Evolutionary conservation across 108 stramenopile species (phyloP), one percentile per base, ranked within the genome.

Genomic region (Pseudonitzschia multistriata): DNA sequence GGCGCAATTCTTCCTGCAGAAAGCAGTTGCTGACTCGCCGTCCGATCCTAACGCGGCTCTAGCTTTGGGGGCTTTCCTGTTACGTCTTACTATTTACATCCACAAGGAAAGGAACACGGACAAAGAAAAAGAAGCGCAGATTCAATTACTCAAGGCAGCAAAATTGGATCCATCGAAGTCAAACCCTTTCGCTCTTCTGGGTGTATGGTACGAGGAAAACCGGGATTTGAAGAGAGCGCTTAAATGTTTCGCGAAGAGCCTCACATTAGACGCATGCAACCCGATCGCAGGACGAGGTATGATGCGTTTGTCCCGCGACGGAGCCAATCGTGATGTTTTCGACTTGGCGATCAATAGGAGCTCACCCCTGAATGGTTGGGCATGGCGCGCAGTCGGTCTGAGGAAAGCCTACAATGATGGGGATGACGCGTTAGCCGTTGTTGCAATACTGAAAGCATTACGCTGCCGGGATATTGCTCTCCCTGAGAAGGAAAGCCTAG

Each of bases 201-300:
- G 90, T 13, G 19, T 82, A n/a, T 88, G 86, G 82, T 91, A 79
- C 70, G 90, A 91, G 62, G 53, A 35, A 19, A 60, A 65, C 21
- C 49, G 71, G 21, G 90, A 91, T 74, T 13, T 54, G 10, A 66
- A 74, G 31, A 77, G 87, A 19, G 82, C 90, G 6, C 42, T 68
- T 24, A 86, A 86, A n/a, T 91, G 90, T 61, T 85, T 80, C 62
- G 24, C 64, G 48, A 82, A 82, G 53, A 83, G 84, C 52, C 66
- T 88, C 34, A 17, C 74, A 5, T 55, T 88, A 8, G 86, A 91
- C 47, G 79, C 87, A 31, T 84, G 86, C 14, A 78, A 91, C 70
- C 90, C 90, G 4, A 82, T 91, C 5, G 84, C 90, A 11, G 90
- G 87, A 7, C 62, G 90, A 62, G 90, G 90, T 30, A 67, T 91